A percentile compares a stretch with the other conserved stretches of the same genome.
Conservation (phyloP, 163 green algal species). For the Chlorella variabilis region DNA sequence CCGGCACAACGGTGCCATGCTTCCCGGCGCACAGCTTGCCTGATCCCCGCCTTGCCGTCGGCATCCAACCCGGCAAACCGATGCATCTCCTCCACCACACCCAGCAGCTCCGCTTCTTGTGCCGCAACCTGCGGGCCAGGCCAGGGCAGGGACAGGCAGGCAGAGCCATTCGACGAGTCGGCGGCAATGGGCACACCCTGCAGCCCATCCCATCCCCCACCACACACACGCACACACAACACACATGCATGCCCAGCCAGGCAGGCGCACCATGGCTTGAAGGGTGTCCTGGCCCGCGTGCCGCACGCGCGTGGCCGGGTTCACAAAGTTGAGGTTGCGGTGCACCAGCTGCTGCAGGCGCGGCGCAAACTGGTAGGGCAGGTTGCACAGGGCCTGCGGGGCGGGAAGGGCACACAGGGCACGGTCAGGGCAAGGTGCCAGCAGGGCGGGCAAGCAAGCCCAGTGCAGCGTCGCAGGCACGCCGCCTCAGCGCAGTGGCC, state of each 20-base stretch:
- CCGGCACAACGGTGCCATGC: too few relatives aligned
- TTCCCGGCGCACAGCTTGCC: background rate
- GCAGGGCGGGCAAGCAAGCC: background rate
- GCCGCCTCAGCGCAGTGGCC: too few relatives aligned
- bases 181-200: too few relatives aligned
- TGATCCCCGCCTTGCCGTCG: conserved; percentile 20
- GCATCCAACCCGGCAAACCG: conserved; percentile 30
- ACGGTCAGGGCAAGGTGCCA: background rate
- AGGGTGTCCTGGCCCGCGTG: conserved; percentile 23
- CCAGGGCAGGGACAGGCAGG: background rate
- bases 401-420: background rate
- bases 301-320: conserved; percentile 30
- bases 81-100: conserved; percentile 14
- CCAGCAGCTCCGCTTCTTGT: conserved; percentile 23
- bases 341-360: conserved; percentile 46
- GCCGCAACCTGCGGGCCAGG: background rate
- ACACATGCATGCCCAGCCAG: background rate
- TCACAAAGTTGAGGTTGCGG: conserved; percentile 35
- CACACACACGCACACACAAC: too few relatives aligned
- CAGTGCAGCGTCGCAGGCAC: too few relatives aligned
- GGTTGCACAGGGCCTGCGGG: conserved; percentile 31
- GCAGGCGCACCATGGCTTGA: conserved; percentile 31
- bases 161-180: too few relatives aligned
- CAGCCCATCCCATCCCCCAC: too few relatives aligned
- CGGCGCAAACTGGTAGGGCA: conserved; percentile 32